Evolutionary conservation across 805 yeast species (phyloP).

Genomic region (Candida odintsovae): DNA sequence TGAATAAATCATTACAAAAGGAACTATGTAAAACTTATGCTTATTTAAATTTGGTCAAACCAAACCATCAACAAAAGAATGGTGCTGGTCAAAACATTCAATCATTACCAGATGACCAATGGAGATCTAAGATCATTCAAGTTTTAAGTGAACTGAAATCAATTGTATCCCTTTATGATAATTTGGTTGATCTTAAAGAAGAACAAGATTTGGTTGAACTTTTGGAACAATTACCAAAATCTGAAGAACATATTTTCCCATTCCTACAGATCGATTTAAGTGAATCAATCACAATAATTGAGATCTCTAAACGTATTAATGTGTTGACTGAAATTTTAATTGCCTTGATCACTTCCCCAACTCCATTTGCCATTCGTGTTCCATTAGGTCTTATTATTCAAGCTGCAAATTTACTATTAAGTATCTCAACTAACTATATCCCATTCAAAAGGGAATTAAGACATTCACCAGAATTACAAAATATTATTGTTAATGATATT

Average conservation of each 20-base stretch:
- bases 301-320: constrained; percentile 46
- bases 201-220: constrained; percentile 44
- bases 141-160: constrained; percentile 50
- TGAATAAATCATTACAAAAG: constrained; percentile 34
- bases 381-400: constrained; percentile 57
- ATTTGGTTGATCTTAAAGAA: constrained; percentile 49
- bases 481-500: constrained; percentile 38
- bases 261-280: constrained; percentile 55
- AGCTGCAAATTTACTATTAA: constrained; percentile 47
- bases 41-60: constrained; percentile 47
- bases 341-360: constrained; percentile 43
- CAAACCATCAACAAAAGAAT: constrained; percentile 36
- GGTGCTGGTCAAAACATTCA: constrained; percentile 26
- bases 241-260: constrained; percentile 33
- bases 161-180: constrained; percentile 49
- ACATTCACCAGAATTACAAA: constrained; percentile 44
- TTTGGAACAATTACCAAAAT: constrained; percentile 35
- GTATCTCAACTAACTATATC: constrained; percentile 49
- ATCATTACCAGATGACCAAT: constrained; percentile 34
- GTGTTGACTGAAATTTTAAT: constrained; percentile 40
- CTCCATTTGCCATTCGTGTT: constrained; percentile 49
- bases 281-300: constrained; percentile 43
- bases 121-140: constrained; percentile 42
- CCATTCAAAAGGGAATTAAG: constrained; percentile 52
- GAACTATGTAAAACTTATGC: constrained; percentile 47